phyloP scores from a whole-genome alignment of 2,329 filamentous ascomycete species.

The Gyromitra esculenta region DNA sequence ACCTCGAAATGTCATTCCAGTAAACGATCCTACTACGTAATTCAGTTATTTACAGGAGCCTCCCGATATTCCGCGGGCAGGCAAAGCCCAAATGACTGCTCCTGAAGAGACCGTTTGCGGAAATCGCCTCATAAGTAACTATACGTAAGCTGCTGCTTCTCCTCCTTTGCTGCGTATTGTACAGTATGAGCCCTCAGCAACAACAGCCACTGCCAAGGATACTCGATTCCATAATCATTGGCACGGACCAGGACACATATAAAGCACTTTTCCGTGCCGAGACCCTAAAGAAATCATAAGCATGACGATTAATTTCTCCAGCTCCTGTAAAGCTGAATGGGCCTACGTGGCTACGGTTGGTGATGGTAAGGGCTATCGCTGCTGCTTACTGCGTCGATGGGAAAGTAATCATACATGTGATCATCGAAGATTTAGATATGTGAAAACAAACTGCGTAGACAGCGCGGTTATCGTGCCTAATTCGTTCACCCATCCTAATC shows the following conservation, averaged over 20 bases:
- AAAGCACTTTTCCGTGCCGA: background rate
- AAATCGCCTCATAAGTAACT: too few relatives aligned
- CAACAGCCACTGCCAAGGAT: background rate
- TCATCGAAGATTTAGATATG: background rate
- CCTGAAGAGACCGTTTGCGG: too few relatives aligned
- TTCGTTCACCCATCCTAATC: background rate
- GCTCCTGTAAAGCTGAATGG: conserved; percentile 14
- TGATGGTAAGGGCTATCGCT: background rate
- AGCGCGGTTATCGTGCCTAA: too few relatives aligned
- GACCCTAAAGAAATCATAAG: background rate
- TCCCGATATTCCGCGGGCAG: too few relatives aligned
- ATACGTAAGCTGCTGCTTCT: too few relatives aligned
- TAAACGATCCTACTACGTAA: background rate
- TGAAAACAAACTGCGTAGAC: background rate
- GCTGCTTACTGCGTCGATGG: conserved; percentile 10
- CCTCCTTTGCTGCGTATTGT: too few relatives aligned
- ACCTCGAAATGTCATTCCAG: background rate
- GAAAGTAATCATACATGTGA: conserved; percentile 1
- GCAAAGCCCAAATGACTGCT: too few relatives aligned
- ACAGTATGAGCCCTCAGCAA: background rate
- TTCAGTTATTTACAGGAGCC: background rate
- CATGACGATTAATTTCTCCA: background rate
- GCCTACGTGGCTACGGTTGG: background rate
- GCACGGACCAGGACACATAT: background rate
- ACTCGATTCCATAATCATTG: background rate